Conservation (phyloP, 768 basidiomycete genomes). For the Podaxis rugospora region DNA sequence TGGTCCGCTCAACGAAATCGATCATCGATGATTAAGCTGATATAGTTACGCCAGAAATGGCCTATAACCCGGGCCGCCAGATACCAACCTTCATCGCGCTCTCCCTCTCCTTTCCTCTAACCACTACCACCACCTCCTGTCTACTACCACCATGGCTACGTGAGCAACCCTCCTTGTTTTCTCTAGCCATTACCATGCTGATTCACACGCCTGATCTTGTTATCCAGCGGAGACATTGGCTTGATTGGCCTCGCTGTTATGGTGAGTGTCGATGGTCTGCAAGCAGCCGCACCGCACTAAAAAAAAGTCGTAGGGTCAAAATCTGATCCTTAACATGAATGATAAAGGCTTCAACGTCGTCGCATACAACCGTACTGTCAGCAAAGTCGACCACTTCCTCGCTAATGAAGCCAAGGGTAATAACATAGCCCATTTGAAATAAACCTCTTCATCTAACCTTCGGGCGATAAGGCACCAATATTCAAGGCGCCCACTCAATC, state of each 20-base stretch:
- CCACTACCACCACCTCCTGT: slow-evolving; percentile 28
- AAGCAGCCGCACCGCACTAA: slow-evolving; percentile 16
- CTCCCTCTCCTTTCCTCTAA: slow-evolving; percentile 20
- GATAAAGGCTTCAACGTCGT: slow-evolving; percentile 99
- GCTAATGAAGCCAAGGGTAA: slow-evolving; percentile 96
- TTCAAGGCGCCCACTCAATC: slow-evolving; percentile 92
- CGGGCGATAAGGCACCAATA: slow-evolving; percentile 71
- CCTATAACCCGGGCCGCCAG: slow-evolving; percentile 9
- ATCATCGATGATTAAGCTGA: slow-evolving; percentile 18
- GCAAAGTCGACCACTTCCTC: slow-evolving; percentile 95
- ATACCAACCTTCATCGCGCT: slow-evolving; percentile 1
- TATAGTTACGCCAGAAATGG: slow-evolving; percentile 7
- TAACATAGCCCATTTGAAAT: slow-evolving; percentile 21
- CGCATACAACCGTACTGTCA: slow-evolving; percentile 94
- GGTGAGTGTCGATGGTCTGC: slow-evolving; percentile 45
- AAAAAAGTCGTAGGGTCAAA: slow-evolving; percentile 69
- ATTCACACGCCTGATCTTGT: background rate
- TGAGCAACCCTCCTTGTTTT: slow-evolving; percentile 16
- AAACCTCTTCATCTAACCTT: slow-evolving; percentile 12
- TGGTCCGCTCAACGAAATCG: slow-evolving; percentile 13
- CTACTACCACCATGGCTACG: slow-evolving; percentile 45
- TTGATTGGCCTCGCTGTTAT: slow-evolving; percentile 99
- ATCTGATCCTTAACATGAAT: slow-evolving; percentile 97
- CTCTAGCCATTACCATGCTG: slow-evolving; percentile 8
- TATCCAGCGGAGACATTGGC: slow-evolving; percentile 87